Evolutionary conservation across 805 yeast species (phyloP), one percentile per base, ranked within the genome.

Genomic region (Saccharomyces kudriavzevii): DNA sequence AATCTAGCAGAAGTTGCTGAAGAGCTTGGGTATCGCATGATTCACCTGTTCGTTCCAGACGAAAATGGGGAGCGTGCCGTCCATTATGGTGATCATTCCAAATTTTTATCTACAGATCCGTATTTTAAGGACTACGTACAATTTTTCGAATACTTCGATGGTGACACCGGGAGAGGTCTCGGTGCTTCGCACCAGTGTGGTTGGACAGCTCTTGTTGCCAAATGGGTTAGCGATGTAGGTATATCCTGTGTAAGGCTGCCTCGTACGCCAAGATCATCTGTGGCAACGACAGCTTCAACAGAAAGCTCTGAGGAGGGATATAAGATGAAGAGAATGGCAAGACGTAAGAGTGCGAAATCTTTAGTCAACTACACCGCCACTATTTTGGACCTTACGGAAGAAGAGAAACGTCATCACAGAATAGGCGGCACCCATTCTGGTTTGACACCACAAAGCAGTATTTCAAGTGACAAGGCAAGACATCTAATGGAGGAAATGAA

Each of bases 171-270:
- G 43, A 80, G 96, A 61, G 97, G 97, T 6, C 73, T 90, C 54
- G 97, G 97, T 28, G 89, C 97, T 1, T 84, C 90, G 50, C 96
- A 91, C 74, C 97, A 90, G 73, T 85, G 90, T 76, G 97, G 97
- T 11, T 90, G 97, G 97, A 90, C 97, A 1, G 92, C 96, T 0
- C 77, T 91, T 47, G 94, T 90, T 50, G 96, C 96, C 45, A 87
- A 92, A 71, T 82, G 91, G 82, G 89, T 90, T 65, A 94, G 88
- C 66, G 94, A 91, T 71, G 89, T 87, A 47, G 97, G 96, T 55
- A 78, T 82, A 48, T 78, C 89, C 0, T 82, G 67, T 49, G 60
- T 64, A 20, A 62, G 65, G 50, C 56, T 61, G 53, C 70, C 65
- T 48, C 60, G 64, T 53, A 67, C 64, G 28, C 63, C 63, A 40